Evolutionary conservation across 2,329 filamentous ascomycete species (phyloP), one percentile per base, ranked within the genome.

Genomic region (Phaeosphaeria sp.): DNA sequence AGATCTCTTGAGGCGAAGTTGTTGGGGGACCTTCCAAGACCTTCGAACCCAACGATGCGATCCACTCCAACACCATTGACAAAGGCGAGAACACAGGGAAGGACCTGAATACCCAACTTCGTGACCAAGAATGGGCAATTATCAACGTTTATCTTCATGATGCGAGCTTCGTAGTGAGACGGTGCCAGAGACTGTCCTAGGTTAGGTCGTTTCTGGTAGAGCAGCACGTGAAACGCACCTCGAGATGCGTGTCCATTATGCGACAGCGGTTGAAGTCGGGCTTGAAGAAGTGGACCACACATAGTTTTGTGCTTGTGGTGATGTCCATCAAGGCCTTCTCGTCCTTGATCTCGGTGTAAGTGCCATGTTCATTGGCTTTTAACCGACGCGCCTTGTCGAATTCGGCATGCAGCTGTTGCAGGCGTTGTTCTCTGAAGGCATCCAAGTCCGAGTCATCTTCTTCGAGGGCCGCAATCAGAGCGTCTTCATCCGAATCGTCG

Each of bases 271-370:
- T 80, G 73, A 89, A 89, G 67, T 89, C 87, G 2, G 85, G 81
- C 68, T 89, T 87, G 72, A 84, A 86, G 72, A 89, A 89, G 70
- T 89, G 87, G 22, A 89, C 83, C 1, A 89, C 79, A 65, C 84
- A 87, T 23, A 82, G 76, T 58, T 85, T 81, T 13, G 82, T 82
- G 48, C 81, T 80, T 7, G 86, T 89, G 9, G 86, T 88, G 62
- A 87, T 85, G 62, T 85, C 82, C 71, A 89, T 82, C 43, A 88
- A 73, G 13, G 79, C 72, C 70, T 87, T 85, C 69, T 89, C 87
- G 59, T 82, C 81, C 51, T 82, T 85, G 70, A 86, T 82, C 67
- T 86, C 83, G 6, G 76, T 77, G 66, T 85, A 87, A 10, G 72
- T 80, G 41, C 85, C 85, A 70, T 84, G 82, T 10, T 81, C 81